Base-by-base conservation (phyloP, 192 early-diverging fungal species). In the Podila epicladia region DNA sequence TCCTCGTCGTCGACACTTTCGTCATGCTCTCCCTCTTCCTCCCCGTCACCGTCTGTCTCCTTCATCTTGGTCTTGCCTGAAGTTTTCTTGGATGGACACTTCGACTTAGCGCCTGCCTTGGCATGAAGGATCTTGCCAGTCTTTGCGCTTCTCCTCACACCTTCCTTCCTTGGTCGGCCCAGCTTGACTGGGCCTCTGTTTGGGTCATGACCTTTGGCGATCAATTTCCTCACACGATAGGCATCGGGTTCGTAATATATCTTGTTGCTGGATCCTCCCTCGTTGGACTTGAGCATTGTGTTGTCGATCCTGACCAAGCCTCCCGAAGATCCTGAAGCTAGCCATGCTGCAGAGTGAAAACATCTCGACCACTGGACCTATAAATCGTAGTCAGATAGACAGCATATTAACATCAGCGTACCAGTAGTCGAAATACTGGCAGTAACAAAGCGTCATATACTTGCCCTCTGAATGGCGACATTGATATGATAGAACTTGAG, bases 251-350 rank as follows among this genome's bases (percentile, higher is more conserved):
- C 57, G 53, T 76, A 76, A 19, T 64, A 5, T 22, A 78, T 65
- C 61, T 79, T 72, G 62, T 72, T 79, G 35, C 37, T 49, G 9
- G 20, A 0, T 5, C 69, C 69, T 3, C 70, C 60, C 50, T 79
- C 65, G 4, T 66, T 58, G 19, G 37, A 68, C 13, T 63, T 69
- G 0, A 79, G 65, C 65, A 79, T 68, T 20, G 76, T 79, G 53
- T 79, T 79, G 60, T 79, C 76, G 62, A 79, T 55, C 29, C 70
- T 72, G 20, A 79, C 76, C 7, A 79, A 5, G 12, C 76, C 76
- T 57, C 70, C 69, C 20, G 76, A 69, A 5, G 76, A 79, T 24
- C 70, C 76, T 5, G 76, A 79, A 0, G 76, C 76, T 45, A 79
- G 55, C 76, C 76, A 79, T n/a, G 76, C 70, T 20, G 76, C 76